Evolutionary conservation across 2,329 filamentous ascomycete genomes (phyloP).

Genomic region (Graphilbum fragrans): DNA sequence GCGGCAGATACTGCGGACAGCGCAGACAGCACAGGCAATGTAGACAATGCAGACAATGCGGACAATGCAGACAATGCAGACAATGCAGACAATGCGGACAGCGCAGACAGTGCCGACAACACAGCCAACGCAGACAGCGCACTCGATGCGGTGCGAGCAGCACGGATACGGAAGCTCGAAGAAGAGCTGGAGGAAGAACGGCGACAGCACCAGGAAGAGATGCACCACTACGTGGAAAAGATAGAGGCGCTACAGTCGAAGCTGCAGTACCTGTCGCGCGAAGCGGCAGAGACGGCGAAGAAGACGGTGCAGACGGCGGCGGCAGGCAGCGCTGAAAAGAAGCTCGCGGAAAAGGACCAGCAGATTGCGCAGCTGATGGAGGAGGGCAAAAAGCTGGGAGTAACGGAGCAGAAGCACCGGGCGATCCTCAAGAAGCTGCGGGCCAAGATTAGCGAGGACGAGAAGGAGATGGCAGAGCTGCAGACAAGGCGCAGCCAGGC

Average conservation of each 20-base stretch:
- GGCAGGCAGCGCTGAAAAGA: constrained; percentile 58
- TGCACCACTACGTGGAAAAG: constrained; percentile 71
- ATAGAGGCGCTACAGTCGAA: constrained; percentile 91
- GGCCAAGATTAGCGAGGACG: constrained; percentile 50
- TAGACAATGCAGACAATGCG: neutral
- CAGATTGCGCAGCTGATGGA: constrained; percentile 83
- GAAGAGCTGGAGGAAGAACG: constrained; percentile 22
- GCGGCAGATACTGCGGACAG: no score
- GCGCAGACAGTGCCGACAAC: neutral
- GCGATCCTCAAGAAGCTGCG: constrained; percentile 73
- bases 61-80: neutral
- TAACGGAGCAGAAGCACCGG: constrained; percentile 74
- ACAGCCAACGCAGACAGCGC: neutral
- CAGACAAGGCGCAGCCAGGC: constrained; percentile 48
- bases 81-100: neutral
- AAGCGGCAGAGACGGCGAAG: constrained; percentile 65
- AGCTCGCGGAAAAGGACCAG: constrained; percentile 78
- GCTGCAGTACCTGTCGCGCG: constrained; percentile 73
- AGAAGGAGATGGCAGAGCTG: constrained; percentile 50
- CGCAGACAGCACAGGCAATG: no score
- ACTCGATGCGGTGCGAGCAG: constrained; percentile 23
- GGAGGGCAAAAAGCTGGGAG: constrained; percentile 81
- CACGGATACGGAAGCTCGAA: constrained; percentile 24
- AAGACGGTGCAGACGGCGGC: constrained; percentile 50
- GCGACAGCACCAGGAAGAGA: constrained; percentile 64